phyloP scores from a whole-genome alignment of 768 basidiomycete species.

The Pisolithus microcarpus region DNA sequence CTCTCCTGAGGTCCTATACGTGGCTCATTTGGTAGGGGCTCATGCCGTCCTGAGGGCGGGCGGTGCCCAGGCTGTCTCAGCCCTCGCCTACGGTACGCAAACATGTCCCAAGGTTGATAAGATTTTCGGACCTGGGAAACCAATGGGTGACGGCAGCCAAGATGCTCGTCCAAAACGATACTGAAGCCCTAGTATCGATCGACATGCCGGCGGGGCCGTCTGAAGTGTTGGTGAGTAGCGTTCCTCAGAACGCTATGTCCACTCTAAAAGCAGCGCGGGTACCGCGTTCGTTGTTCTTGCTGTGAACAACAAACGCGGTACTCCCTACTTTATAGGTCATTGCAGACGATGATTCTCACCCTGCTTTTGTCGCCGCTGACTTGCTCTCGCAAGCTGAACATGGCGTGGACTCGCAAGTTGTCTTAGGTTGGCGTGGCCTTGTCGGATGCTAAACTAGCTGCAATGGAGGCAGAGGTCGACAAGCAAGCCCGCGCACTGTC shows the following conservation, averaged over 20 bases:
- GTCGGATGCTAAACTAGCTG: conserved; percentile 49
- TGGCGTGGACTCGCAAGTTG: conserved; percentile 96
- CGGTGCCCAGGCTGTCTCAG: conserved; percentile 93
- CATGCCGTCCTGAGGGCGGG: conserved; percentile 90
- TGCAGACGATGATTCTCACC: conserved; percentile 79
- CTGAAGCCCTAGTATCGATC: conserved; percentile 90
- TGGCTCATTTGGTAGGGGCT: conserved; percentile 85
- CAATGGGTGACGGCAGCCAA: conserved; percentile 99
- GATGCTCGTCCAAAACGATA: conserved; percentile 99
- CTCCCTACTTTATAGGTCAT: conserved; percentile 59
- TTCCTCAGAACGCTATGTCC: conserved; percentile 59
- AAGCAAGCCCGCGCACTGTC: conserved; percentile 78
- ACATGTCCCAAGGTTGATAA: conserved; percentile 98
- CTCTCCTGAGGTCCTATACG: conserved; percentile 96
- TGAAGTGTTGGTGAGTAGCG: conserved; percentile 74
- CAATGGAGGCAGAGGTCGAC: conserved; percentile 82
- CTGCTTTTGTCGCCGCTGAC: conserved; percentile 93
- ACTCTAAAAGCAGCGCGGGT: conserved; percentile 54
- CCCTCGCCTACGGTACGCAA: conserved; percentile 93
- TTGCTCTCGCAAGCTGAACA: conserved; percentile 97
- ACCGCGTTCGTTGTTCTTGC: conserved; percentile 35
- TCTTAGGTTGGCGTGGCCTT: conserved; percentile 79
- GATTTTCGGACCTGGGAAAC: conserved; percentile 97
- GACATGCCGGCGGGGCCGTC: conserved; percentile 99
- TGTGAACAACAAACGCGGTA: conserved; percentile 24